phyloP scores from a whole-genome alignment of 164 flowering plant species.

The Euptelea pleiosperma region DNA sequence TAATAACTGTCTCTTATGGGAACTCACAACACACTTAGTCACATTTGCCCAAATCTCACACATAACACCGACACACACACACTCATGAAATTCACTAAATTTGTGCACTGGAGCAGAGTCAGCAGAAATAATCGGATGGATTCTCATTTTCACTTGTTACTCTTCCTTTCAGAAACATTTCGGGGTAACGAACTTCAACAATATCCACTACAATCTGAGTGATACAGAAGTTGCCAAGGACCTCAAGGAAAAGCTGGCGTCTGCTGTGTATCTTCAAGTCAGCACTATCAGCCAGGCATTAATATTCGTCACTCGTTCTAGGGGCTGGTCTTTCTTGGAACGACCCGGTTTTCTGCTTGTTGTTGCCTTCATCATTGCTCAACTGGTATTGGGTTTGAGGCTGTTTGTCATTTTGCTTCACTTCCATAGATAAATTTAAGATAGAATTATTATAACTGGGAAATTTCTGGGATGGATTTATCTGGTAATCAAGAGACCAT shows the following conservation, averaged over 20 bases:
- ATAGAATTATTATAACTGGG: too few relatives aligned
- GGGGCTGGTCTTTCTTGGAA: conserved; percentile 61
- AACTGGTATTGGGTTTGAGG: conserved; percentile 34
- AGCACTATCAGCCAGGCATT: conserved; percentile 70
- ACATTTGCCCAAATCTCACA: too few relatives aligned
- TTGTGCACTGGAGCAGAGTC: too few relatives aligned
- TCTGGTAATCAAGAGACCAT: too few relatives aligned
- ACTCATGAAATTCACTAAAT: too few relatives aligned
- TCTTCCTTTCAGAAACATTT: conserved; percentile 32
- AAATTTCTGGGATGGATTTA: too few relatives aligned
- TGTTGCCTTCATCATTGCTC: conserved; percentile 64
- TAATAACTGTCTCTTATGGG: too few relatives aligned
- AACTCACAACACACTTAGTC: too few relatives aligned
- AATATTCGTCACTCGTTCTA: conserved; percentile 69
- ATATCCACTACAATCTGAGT: conserved; percentile 9
- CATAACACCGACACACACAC: too few relatives aligned
- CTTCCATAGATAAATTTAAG: too few relatives aligned
- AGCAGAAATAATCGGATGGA: too few relatives aligned
- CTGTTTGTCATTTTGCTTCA: background rate
- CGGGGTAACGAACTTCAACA: conserved; percentile 29
- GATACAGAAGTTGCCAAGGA: background rate
- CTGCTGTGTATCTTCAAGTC: conserved; percentile 72
- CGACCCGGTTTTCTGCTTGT: conserved; percentile 62
- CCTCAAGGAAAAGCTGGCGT: conserved; percentile 29
- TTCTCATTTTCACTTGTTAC: background rate